phyloP scores from a whole-genome alignment of 2,329 filamentous ascomycete genomes.

The Cytospora mali region DNA sequence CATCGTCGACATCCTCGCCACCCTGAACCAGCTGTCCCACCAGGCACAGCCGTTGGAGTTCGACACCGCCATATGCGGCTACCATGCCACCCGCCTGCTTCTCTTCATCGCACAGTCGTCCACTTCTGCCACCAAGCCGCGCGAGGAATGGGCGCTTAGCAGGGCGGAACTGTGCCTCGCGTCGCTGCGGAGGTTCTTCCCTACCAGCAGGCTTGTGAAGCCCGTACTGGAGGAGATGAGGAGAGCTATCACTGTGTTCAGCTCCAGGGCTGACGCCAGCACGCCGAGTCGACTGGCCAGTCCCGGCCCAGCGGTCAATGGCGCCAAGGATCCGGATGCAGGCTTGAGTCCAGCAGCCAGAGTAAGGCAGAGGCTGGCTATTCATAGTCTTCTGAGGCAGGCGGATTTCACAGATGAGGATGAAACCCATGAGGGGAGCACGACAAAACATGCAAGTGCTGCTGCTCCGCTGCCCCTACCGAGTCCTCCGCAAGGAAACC shows the following conservation, averaged over 20 bases:
- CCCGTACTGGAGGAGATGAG: slow-evolving; percentile 36
- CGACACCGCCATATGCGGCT: slow-evolving; percentile 32
- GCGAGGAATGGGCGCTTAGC: slow-evolving; percentile 33
- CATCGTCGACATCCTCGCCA: slow-evolving; percentile 29
- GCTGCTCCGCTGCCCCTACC: not conserved
- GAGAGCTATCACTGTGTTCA: slow-evolving; percentile 30
- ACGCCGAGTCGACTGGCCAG: slow-evolving; percentile 11
- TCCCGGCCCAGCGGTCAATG: not conserved
- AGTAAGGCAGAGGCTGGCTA: slow-evolving; percentile 33
- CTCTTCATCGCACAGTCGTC: slow-evolving; percentile 34
- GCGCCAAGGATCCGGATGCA: slow-evolving; percentile 11
- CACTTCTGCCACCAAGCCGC: slow-evolving; percentile 14
- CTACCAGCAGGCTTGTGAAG: slow-evolving; percentile 31
- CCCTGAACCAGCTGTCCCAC: slow-evolving; percentile 30
- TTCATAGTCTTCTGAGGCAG: slow-evolving; percentile 37
- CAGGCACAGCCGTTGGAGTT: slow-evolving; percentile 29
- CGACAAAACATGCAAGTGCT: not conserved
- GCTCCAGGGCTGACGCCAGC: not conserved
- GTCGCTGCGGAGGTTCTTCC: slow-evolving; percentile 34
- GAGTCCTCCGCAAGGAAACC: not conserved
- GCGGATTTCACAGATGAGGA: slow-evolving; percentile 34
- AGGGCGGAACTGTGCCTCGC: slow-evolving; percentile 36
- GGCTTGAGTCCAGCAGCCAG: slow-evolving; percentile 32
- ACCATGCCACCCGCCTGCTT: slow-evolving; percentile 30
- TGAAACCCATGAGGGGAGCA: slow-evolving; percentile 19